Base-by-base conservation (phyloP, 2,329 filamentous ascomycete species). In the Cladosporium sp. region DNA sequence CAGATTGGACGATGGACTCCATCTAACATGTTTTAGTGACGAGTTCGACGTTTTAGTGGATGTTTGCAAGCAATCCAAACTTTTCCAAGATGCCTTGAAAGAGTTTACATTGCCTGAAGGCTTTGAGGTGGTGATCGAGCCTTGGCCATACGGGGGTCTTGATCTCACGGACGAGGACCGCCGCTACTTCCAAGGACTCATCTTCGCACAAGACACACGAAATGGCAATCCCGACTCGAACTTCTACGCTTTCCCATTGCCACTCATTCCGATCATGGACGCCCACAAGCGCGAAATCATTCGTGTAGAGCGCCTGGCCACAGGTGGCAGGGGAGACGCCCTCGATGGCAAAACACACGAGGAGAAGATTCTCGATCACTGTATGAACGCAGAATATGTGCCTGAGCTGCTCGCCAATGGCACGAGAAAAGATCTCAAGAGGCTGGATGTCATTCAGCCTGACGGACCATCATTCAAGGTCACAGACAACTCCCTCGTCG, bases 381-480 rank as follows among this genome's bases (percentile, higher is more conserved):
- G 84, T 74, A 78, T 78, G 38, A 74, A 78, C 5, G 80, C 81
- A 0, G 85, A 87, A 68, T 87, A 87, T 41, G 71, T 71, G 32
- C 71, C 70, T 6, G 80, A 83, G 63, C 67, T 82, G 6, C 68
- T 81, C 0, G 68, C 73, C 5, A 75, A 77, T 10, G 79, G 77
- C 5, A 67, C 73, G 1, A 72, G 81, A 24, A 76, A 78, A 54
- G 80, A 81, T 64, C 72, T 82, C 18, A 92, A 91, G 76, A 89
- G 90, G 6, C 84, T 92, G 73, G 86, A 90, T 70, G 87, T 93
- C 60, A 83, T 86, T 1, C 90, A 92, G 66, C 86, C 86, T 0
- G 85, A 90, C n/a, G 88, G 88, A 0, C 83, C 88, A 0, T 88
- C 86, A 0, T 91, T 91, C 76, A 80, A 77, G 0, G 80, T 89